These are phyloP conservation scores for Pterothamnion heteromorphum DNA, from an alignment of 31 red algal species.

Conservation along the genomic window DNA sequence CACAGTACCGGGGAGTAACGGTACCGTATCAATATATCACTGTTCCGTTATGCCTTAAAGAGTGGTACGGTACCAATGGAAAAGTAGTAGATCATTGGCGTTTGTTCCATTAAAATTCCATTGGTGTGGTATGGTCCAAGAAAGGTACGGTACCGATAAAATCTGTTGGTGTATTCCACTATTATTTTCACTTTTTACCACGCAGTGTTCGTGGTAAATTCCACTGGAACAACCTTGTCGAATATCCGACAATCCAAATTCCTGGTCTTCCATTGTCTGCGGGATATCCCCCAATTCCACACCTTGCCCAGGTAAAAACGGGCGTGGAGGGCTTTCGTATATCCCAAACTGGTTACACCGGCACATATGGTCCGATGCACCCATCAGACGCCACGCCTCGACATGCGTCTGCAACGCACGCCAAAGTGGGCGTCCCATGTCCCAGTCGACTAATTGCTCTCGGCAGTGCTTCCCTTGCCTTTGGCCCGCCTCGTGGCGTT, in stretches of 20 bases:
- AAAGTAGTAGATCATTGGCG: not conserved
- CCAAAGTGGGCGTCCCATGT: slow-evolving; percentile 20
- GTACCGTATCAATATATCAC: not conserved
- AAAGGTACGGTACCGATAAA: not conserved
- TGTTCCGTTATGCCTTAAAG: not conserved
- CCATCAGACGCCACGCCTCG: slow-evolving; percentile 41
- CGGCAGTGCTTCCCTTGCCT: not conserved
- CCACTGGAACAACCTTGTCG: not conserved
- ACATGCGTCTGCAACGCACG: not conserved
- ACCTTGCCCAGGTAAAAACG: not conserved
- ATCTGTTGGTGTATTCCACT: not conserved
- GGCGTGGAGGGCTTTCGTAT: not conserved
- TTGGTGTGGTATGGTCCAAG: not conserved
- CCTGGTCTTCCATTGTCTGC: not conserved
- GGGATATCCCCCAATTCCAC: slow-evolving; percentile 1
- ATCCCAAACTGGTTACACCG: slow-evolving; percentile 31
- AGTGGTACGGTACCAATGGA: not conserved
- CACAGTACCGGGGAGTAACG: too few relatives aligned
- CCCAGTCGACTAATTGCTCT: not conserved
- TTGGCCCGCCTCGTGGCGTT: slow-evolving; percentile 48
- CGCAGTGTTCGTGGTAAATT: slow-evolving; percentile 40
- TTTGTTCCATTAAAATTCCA: not conserved
- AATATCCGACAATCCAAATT: not conserved
- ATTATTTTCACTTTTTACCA: too few relatives aligned
- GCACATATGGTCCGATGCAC: slow-evolving; percentile 38